phyloP scores from a whole-genome alignment of 257 asterid genomes.

The Solanum pimpinellifolium region DNA sequence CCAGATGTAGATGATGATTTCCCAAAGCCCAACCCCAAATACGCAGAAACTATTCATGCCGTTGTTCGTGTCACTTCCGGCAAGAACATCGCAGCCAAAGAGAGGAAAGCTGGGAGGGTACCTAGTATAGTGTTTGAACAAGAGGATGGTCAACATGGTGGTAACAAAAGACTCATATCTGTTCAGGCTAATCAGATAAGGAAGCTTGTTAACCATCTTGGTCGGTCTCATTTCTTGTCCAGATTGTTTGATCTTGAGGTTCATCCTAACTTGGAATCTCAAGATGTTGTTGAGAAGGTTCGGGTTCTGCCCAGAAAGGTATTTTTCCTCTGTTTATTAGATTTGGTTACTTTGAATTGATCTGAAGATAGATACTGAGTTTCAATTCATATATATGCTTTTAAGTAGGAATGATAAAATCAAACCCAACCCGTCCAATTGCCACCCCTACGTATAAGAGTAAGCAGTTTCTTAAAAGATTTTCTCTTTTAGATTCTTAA shows the following conservation, averaged over 20 bases:
- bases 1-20: conserved; percentile 32
- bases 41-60: conserved; percentile 67
- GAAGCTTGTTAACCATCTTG: conserved; percentile 76
- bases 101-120: conserved; percentile 62
- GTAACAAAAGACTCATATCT: conserved; percentile 83
- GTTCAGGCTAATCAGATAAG: conserved; percentile 78
- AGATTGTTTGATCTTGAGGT: conserved; percentile 75
- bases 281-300: conserved; percentile 58
- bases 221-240: conserved; percentile 61
- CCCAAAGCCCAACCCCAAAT: conserved; percentile 74
- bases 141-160: conserved; percentile 92
- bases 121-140: conserved; percentile 93
- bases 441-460: background rate
- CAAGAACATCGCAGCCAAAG: conserved; percentile 50
- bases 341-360: background rate
- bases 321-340: background rate
- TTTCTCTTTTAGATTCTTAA: background rate
- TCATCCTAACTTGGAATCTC: conserved; percentile 43
- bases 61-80: conserved; percentile 66
- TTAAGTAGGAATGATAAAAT: background rate
- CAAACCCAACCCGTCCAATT: background rate
- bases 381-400: background rate
- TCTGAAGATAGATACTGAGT: background rate
- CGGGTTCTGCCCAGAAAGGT: conserved; percentile 88
- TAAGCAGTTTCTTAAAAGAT: background rate